Base-by-base conservation (phyloP, 1,284 basidiomycete species). In the Mycena citricolor region DNA sequence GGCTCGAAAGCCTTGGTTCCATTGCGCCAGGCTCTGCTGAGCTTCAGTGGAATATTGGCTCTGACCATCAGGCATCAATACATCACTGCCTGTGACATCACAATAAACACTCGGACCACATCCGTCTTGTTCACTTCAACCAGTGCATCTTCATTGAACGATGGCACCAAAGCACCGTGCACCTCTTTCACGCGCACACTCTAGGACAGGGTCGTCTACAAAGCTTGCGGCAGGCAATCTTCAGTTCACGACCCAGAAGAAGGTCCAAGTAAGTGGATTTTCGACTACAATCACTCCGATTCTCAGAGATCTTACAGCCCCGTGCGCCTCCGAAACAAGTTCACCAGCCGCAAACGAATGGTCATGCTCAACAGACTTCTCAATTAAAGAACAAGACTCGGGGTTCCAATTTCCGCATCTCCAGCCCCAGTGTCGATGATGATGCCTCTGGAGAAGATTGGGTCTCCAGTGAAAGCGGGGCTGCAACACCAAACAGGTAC, bases 401-500 rank as follows among this genome's bases (percentile, higher is more conserved):
- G 51, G 75, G 3, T 86, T 86, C 57, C 76, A 77, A n/a, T n/a
- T n/a, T n/a, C n/a, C n/a, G n/a, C 16, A 71, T 86, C 39, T 67
- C 79, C 16, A 75, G 67, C 47, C 68, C 69, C 39, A 68, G 63
- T 19, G 74, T 76, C 37, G 77, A 74, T 13, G 80, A 83, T 29
- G 83, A 79, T 14, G 70, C n/a, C n/a, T n/a, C 72, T 31, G 72
- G 73, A 14, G 80, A 85, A 42, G 86, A 81, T 49, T 86, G 84
- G 83, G 72, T 84, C 2, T 86, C 83, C 14, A 84, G 79, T 58
- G 84, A 84, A 60, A 86, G 83, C 55, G 84, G 83, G 12, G 81
- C 77, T 1, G 81, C 68, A 2, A 87, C 84, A 2, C 85, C 86
- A 8, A 74, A 73, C 48, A 61, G 49, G 17, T 54, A 69, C 32